phyloP scores from a whole-genome alignment of 2,329 filamentous ascomycete genomes.

The Pyrenophora seminiperda region DNA sequence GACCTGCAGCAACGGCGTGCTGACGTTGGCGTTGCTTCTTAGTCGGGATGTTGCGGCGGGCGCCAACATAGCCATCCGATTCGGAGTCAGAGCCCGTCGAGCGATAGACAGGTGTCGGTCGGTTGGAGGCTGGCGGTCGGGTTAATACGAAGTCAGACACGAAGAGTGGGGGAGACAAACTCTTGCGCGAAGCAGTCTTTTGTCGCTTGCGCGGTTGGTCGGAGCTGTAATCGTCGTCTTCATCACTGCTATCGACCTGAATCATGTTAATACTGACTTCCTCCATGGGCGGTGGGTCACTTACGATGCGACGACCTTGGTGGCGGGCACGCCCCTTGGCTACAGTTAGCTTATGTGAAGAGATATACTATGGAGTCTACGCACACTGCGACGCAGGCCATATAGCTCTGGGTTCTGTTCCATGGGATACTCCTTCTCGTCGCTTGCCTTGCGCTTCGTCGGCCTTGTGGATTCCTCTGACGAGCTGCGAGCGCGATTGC shows the following conservation, averaged over 20 bases:
- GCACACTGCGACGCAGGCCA: slow-evolving; percentile 88
- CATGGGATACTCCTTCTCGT: slow-evolving; percentile 83
- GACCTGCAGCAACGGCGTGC: slow-evolving; percentile 65
- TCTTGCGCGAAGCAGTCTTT: slow-evolving; percentile 66
- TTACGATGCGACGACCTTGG: slow-evolving; percentile 65
- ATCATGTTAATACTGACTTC: slow-evolving; percentile 23
- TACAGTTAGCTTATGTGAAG: slow-evolving; percentile 40
- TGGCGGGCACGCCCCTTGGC: slow-evolving; percentile 64
- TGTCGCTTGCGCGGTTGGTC: slow-evolving; percentile 66
- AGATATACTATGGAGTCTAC: slow-evolving; percentile 41
- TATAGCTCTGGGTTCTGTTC: slow-evolving; percentile 92
- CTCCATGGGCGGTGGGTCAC: slow-evolving; percentile 32
- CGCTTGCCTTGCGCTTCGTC: slow-evolving; percentile 68
- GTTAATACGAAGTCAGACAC: slow-evolving; percentile 44
- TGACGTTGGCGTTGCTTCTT: slow-evolving; percentile 79
- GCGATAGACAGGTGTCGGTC: slow-evolving; percentile 55
- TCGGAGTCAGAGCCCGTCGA: slow-evolving; percentile 68
- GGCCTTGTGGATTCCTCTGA: slow-evolving; percentile 72
- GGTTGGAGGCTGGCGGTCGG: slow-evolving; percentile 59
- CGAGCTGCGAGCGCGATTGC: slow-evolving; percentile 64
- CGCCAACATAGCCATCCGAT: slow-evolving; percentile 74
- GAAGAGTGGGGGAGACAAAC: slow-evolving; percentile 53
- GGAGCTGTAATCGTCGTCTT: slow-evolving; percentile 73
- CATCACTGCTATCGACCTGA: slow-evolving; percentile 65
- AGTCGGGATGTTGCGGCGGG: slow-evolving; percentile 66